Evolutionary conservation across 257 asterid genomes (phyloP).

Genomic region (Solanum paucissectum): DNA sequence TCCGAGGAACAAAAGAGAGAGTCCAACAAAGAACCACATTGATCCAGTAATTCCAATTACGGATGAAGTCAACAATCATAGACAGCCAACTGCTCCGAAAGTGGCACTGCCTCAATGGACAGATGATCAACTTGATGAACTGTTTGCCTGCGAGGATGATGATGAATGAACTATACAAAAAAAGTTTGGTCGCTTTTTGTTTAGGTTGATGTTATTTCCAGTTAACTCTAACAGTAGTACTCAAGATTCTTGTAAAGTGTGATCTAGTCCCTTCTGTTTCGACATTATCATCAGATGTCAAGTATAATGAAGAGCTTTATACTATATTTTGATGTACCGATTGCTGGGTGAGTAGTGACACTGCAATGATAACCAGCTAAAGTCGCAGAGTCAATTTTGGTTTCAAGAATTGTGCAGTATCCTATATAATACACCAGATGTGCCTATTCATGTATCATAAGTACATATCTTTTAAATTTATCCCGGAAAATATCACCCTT

Average conservation of each 20-base stretch:
- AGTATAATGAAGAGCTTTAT: not conserved
- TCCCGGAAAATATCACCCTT: not conserved
- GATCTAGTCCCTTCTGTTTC: not conserved
- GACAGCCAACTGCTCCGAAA: conserved; percentile 20
- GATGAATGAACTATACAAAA: conserved; percentile 21
- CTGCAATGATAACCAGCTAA: not conserved
- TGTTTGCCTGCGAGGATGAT: conserved; percentile 44
- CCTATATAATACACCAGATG: not conserved
- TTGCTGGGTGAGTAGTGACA: not conserved
- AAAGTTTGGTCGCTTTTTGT: not conserved
- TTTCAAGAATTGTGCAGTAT: not conserved
- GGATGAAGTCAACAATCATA: conserved; percentile 21
- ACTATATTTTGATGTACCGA: not conserved
- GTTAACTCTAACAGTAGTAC: not conserved
- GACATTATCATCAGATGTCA: not conserved
- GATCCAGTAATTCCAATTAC: conserved; percentile 16
- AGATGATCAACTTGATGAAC: conserved; percentile 69
- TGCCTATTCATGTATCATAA: not conserved
- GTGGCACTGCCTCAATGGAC: conserved; percentile 61
- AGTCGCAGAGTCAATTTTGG: not conserved
- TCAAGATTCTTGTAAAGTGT: not conserved
- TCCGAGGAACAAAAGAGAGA: not conserved
- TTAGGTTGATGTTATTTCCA: not conserved
- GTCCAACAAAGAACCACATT: not conserved
- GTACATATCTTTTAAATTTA: not conserved